Evolutionary conservation across 306 rosid species (phyloP).

Genomic region (Begonia loranthoides): DNA sequence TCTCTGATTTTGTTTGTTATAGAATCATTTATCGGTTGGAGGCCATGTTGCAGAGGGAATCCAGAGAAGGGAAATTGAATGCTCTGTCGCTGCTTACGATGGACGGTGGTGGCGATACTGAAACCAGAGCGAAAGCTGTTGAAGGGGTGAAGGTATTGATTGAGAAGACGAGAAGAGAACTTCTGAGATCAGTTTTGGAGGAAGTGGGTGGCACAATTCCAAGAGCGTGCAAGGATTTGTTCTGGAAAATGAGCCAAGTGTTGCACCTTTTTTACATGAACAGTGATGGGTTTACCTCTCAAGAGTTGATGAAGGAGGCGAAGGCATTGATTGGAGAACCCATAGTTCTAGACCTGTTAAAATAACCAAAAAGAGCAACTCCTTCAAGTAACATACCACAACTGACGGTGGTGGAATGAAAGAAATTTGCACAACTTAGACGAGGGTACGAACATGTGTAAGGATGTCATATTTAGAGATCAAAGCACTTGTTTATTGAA

Average conservation of each 20-base stretch:
- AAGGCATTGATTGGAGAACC: constrained; percentile 47
- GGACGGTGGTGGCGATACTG: constrained; percentile 17
- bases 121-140: constrained; percentile 27
- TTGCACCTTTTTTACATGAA: constrained; percentile 53
- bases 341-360: constrained; percentile 12
- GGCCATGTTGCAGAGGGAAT: constrained; percentile 49
- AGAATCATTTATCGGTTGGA: neutral
- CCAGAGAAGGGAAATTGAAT: constrained; percentile 64
- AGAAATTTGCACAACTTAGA: too few species aligned
- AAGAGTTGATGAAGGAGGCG: constrained; percentile 34
- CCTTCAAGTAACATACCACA: too few species aligned
- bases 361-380: too few species aligned
- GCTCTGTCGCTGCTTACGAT: constrained; percentile 26
- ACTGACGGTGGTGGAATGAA: too few species aligned
- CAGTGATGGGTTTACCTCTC: constrained; percentile 63
- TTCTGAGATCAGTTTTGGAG: constrained; percentile 47
- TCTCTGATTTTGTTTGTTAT: neutral
- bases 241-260: constrained; percentile 65
- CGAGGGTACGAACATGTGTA: too few species aligned
- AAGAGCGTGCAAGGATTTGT: constrained; percentile 73
- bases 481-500: too few species aligned
- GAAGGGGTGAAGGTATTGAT: constrained; percentile 24
- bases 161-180: constrained; percentile 37
- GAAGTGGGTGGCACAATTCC: constrained; percentile 46
- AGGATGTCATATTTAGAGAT: too few species aligned